phyloP scores from a whole-genome alignment of 768 basidiomycete species.

The Termitomyces sp. region DNA sequence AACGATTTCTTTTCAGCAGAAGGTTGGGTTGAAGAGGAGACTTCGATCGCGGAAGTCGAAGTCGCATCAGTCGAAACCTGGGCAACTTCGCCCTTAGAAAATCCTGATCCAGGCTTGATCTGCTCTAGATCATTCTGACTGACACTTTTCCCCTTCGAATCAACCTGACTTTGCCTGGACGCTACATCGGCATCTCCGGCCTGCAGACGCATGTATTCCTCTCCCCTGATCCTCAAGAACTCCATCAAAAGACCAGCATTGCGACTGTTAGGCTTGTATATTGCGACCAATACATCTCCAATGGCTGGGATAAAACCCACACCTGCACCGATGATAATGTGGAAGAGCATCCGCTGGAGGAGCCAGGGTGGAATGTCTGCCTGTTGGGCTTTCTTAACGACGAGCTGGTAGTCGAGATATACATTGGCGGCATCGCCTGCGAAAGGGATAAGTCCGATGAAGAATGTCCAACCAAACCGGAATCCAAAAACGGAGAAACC shows the following conservation, averaged over 20 bases:
- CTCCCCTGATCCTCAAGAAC: constrained; percentile 74
- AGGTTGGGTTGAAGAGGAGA: neutral
- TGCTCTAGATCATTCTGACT: constrained; percentile 30
- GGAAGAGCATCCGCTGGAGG: constrained; percentile 66
- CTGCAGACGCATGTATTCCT: constrained; percentile 58
- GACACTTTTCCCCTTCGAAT: constrained; percentile 15
- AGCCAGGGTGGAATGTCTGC: constrained; percentile 73
- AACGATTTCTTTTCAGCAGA: neutral
- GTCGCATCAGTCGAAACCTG: neutral
- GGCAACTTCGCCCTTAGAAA: neutral
- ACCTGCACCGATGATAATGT: constrained; percentile 66
- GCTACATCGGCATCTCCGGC: constrained; percentile 23
- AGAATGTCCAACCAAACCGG: constrained; percentile 83
- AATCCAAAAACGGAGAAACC: constrained; percentile 78
- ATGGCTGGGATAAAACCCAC: constrained; percentile 67
- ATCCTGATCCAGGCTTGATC: neutral
- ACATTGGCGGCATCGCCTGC: constrained; percentile 66
- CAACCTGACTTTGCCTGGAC: constrained; percentile 6
- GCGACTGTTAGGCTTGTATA: constrained; percentile 85
- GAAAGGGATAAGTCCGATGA: constrained; percentile 72
- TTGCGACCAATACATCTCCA: constrained; percentile 74
- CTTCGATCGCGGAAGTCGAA: neutral
- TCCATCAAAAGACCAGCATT: constrained; percentile 88
- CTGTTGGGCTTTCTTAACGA: constrained; percentile 70
- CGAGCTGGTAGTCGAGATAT: constrained; percentile 67